Conservation (phyloP, 345 rosid genomes). For the Populus davidiana region DNA sequence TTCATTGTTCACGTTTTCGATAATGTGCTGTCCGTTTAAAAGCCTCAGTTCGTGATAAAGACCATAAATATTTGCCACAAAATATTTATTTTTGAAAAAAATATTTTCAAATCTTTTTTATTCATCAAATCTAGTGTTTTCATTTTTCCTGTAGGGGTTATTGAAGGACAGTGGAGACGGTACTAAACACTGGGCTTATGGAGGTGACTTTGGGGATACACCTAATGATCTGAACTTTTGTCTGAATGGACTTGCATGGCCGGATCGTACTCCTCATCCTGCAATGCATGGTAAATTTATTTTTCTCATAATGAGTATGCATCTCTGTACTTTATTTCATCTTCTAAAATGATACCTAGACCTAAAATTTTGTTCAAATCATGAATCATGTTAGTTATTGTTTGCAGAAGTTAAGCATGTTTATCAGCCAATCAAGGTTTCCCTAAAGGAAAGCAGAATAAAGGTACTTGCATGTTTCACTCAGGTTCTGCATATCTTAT, state of each 20-base stretch:
- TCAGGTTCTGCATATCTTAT: constrained; percentile 3
- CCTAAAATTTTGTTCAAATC: constrained; percentile 17
- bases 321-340: not conserved
- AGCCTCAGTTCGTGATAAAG: not conserved
- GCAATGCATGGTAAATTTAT: constrained; percentile 67
- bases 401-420: constrained; percentile 87
- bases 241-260: constrained; percentile 88
- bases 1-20: too few relatives aligned
- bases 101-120: not conserved
- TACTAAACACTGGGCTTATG: constrained; percentile 89
- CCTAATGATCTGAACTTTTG: constrained; percentile 97
- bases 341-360: not conserved
- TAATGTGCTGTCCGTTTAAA: too few relatives aligned
- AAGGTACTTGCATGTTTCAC: constrained; percentile 44
- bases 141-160: constrained; percentile 52
- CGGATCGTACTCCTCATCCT: constrained; percentile 94
- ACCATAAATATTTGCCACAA: not conserved
- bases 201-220: constrained; percentile 93
- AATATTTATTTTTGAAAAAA: not conserved
- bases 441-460: constrained; percentile 39
- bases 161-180: constrained; percentile 68
- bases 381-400: constrained; percentile 5
- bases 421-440: constrained; percentile 80
- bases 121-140: not conserved
- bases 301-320: not conserved